phyloP scores from a whole-genome alignment of 768 basidiomycete genomes.

The Phylloporus rhodoxanthus region DNA sequence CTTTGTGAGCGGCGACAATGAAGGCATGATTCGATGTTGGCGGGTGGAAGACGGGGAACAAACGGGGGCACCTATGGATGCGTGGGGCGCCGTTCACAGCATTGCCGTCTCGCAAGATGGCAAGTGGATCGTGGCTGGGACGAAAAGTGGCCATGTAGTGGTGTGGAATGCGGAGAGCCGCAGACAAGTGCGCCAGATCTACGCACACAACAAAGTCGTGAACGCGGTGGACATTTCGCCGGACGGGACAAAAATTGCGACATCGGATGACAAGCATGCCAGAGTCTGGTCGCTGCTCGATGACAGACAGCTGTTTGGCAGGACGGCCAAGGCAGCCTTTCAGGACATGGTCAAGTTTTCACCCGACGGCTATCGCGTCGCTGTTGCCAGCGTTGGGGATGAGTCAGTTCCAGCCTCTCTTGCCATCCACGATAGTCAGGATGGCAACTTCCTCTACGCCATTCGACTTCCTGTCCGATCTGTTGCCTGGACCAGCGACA shows the following conservation, averaged over 20 bases:
- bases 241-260: neutral
- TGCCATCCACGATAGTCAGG: neutral
- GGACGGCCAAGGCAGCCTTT: neutral
- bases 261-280: neutral
- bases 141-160: neutral
- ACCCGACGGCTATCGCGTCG: neutral
- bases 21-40: neutral
- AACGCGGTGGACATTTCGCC: neutral
- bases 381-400: neutral
- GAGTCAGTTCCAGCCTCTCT: neutral
- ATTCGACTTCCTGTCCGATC: neutral
- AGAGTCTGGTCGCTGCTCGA: neutral
- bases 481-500: too few relatives aligned
- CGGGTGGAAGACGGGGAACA: too few relatives aligned
- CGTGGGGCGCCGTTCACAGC: neutral
- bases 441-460: neutral
- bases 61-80: neutral
- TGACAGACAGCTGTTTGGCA: neutral
- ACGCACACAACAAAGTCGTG: neutral
- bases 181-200: neutral
- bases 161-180: neutral
- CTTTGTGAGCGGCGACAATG: neutral
- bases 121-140: neutral
- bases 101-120: neutral
- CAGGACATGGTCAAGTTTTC: neutral